phyloP scores from a whole-genome alignment of 2,329 filamentous ascomycete species.

The Zymoseptoria brevis region DNA sequence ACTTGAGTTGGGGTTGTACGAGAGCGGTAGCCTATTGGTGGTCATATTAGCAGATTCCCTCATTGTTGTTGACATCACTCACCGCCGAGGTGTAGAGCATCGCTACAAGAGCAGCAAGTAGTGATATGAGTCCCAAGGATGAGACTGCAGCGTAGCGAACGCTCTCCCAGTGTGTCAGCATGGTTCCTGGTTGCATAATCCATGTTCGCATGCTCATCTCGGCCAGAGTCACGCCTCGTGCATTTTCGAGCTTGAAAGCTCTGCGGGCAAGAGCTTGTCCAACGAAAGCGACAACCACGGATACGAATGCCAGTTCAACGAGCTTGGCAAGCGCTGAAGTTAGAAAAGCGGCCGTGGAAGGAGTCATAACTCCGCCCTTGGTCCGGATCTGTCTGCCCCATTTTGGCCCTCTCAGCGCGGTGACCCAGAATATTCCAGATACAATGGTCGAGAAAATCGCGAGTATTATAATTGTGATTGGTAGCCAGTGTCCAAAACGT shows the following conservation, averaged over 20 bases:
- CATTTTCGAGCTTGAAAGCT: conserved; percentile 49
- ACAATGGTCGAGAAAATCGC: conserved; percentile 57
- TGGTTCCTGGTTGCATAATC: conserved; percentile 51
- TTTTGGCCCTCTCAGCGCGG: conserved; percentile 54
- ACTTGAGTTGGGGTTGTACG: conserved; percentile 63
- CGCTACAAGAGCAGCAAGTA: conserved; percentile 57
- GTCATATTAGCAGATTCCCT: neutral
- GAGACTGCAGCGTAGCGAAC: conserved; percentile 57
- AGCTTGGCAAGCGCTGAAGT: conserved; percentile 66
- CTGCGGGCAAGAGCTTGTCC: conserved; percentile 67
- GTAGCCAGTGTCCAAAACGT: conserved; percentile 38
- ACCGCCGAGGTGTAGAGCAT: conserved; percentile 66
- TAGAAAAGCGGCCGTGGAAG: conserved; percentile 58
- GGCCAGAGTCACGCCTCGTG: conserved; percentile 59
- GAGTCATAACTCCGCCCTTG: conserved; percentile 43
- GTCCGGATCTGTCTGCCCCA: conserved; percentile 53
- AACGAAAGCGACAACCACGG: conserved; percentile 64
- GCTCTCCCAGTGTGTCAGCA: conserved; percentile 61
- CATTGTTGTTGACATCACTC: too few relatives aligned
- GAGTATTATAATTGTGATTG: conserved; percentile 33
- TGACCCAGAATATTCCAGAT: conserved; percentile 58
- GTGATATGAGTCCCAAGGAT: conserved; percentile 54
- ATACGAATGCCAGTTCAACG: conserved; percentile 71
- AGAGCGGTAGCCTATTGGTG: conserved; percentile 52
- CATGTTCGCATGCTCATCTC: conserved; percentile 72